A percentile compares a stretch with the other conserved stretches of the same genome.
Conservation (phyloP, 129 eudicot species). For the Lonicera japonica region DNA sequence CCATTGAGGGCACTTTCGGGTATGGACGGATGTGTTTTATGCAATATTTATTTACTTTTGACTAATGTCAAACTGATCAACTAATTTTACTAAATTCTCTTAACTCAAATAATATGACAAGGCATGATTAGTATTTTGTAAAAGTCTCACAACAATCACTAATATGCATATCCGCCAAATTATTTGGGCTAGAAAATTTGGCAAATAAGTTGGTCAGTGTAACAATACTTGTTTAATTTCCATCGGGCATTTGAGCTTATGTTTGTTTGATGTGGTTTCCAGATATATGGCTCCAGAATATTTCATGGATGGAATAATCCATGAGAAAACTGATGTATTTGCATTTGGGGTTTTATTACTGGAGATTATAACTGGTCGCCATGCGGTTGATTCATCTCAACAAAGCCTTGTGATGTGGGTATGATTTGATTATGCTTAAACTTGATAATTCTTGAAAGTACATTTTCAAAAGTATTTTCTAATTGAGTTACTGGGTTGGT, state of each 20-base stretch:
- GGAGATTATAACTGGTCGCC: constrained; percentile 78
- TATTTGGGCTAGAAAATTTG: too few species aligned
- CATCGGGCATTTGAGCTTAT: not conserved
- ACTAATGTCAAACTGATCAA: not conserved
- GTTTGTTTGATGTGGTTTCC: not conserved
- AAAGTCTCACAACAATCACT: too few species aligned
- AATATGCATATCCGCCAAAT: too few species aligned
- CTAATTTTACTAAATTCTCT: not conserved
- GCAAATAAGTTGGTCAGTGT: too few species aligned
- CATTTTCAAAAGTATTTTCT: not conserved
- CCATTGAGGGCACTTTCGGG: constrained; percentile 85
- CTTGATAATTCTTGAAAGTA: too few species aligned
- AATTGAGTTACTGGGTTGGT: not conserved
- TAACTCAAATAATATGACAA: too few species aligned
- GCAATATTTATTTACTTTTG: not conserved
- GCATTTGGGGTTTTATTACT: constrained; percentile 66
- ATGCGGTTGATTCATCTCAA: constrained; percentile 60
- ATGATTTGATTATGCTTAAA: constrained; percentile 9
- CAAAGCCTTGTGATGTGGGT: constrained; percentile 90
- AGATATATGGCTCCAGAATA: constrained; percentile 89
- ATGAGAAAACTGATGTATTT: constrained; percentile 75
- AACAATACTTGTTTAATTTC: too few species aligned
- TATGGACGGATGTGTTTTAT: constrained; percentile 12
- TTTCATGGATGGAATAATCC: constrained; percentile 69
- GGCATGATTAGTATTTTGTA: too few species aligned